A percentile compares a stretch with the other conserved stretches of the same genome.
These are phyloP conservation scores for Lipomyces sp. DNA, from an alignment of 805 yeast genomes.

Conservation along the genomic window DNA sequence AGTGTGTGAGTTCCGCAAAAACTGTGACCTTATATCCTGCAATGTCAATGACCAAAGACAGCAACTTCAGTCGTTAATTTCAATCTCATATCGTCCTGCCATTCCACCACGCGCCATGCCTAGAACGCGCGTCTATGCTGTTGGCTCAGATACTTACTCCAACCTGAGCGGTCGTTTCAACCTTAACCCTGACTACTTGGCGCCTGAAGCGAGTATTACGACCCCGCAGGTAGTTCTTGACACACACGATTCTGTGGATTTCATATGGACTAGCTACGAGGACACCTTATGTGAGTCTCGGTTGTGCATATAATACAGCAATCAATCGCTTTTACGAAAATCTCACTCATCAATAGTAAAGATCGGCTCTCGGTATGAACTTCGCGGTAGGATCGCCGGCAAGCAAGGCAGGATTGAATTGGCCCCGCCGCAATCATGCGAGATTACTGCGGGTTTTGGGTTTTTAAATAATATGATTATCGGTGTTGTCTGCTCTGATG, in stretches of 20 bases:
- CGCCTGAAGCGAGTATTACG: not conserved
- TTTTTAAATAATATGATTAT: conserved; percentile 13
- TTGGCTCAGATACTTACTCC: conserved; percentile 7
- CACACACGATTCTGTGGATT: conserved; percentile 1
- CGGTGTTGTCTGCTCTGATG: too few species aligned
- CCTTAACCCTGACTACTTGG: not conserved
- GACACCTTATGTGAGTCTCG: conserved; percentile 10
- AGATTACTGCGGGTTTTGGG: conserved; percentile 13
- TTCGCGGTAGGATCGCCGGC: conserved; percentile 16
- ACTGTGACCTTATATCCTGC: too few species aligned
- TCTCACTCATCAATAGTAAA: conserved; percentile 7
- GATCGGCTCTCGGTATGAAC: conserved; percentile 9
- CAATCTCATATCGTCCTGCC: too few species aligned
- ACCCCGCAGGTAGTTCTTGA: conserved; percentile 8
- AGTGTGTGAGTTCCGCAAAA: too few species aligned
- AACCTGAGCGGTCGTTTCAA: conserved; percentile 5
- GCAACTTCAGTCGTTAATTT: too few species aligned
- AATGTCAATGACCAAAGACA: too few species aligned
- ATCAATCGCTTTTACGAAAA: too few species aligned
- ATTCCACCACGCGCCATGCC: conserved; percentile 6
- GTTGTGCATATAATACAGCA: not conserved
- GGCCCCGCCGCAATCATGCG: not conserved
- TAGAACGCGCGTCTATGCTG: conserved; percentile 11
- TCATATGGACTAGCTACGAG: conserved; percentile 18
- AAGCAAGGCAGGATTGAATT: not conserved